phyloP scores from a whole-genome alignment of 805 yeast species.

The Yarrowia bubula region DNA sequence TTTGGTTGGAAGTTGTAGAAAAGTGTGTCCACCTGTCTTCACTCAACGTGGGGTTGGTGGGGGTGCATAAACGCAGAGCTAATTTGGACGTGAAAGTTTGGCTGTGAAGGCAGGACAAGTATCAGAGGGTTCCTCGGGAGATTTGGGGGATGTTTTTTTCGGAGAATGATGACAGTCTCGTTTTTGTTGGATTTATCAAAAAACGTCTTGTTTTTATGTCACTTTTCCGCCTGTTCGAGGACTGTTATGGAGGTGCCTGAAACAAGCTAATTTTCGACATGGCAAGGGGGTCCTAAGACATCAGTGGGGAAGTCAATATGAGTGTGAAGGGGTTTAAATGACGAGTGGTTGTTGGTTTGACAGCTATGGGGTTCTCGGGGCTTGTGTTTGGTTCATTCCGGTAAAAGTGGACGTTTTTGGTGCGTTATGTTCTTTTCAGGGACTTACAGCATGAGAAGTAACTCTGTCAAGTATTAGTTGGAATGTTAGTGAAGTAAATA shows the following conservation, averaged over 20 bases:
- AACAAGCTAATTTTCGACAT: no score
- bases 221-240: neutral
- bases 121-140: neutral
- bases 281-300: neutral
- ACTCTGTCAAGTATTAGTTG: no score
- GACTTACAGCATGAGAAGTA: no score
- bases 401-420: no score
- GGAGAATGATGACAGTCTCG: no score
- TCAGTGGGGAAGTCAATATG: neutral
- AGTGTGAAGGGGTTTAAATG: neutral
- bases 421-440: no score
- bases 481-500: no score
- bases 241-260: neutral
- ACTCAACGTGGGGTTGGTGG: slow-evolving; percentile 14
- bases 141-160: neutral
- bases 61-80: neutral
- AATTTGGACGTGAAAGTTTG: slow-evolving; percentile 3
- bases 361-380: no score
- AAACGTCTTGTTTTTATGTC: neutral
- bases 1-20: no score
- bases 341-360: no score
- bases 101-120: neutral
- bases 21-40: neutral
- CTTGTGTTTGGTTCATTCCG: no score
- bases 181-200: neutral